Evolutionary conservation across 371 early-diverging fungal genomes (phyloP).

Genomic region (Apophysomyces elegans): DNA sequence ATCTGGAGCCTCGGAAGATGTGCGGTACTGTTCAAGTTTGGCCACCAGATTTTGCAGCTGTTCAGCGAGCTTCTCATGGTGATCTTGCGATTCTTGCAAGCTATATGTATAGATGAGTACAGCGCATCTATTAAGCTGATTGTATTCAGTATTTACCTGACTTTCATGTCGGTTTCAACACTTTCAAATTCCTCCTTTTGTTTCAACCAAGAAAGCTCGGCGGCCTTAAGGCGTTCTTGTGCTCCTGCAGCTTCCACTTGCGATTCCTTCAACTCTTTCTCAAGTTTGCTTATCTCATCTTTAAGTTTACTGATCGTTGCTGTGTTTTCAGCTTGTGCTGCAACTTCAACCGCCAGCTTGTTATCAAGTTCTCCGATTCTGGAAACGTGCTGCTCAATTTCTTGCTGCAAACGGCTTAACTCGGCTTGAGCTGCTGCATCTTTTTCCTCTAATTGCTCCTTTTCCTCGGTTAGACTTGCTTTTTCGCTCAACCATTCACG

Average conservation of each 20-base stretch:
- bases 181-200: constrained; percentile 24
- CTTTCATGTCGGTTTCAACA: constrained; percentile 21
- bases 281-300: constrained; percentile 14
- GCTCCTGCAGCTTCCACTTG: constrained; percentile 14
- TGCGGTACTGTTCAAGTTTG: constrained; percentile 10
- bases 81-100: constrained; percentile 20
- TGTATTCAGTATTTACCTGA: constrained; percentile 8
- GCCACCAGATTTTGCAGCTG: constrained; percentile 19
- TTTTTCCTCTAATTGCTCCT: constrained; percentile 10
- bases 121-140: background rate
- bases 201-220: constrained; percentile 17
- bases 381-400: constrained; percentile 15
- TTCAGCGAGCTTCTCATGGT: constrained; percentile 20
- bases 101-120: background rate
- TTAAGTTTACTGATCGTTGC: constrained; percentile 16
- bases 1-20: constrained; percentile 1
- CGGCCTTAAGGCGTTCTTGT: constrained; percentile 19
- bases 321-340: constrained; percentile 14
- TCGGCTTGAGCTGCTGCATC: constrained; percentile 5
- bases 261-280: constrained; percentile 13
- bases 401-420: constrained; percentile 12
- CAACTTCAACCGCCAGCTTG: constrained; percentile 17
- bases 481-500: constrained; percentile 9
- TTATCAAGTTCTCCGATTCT: constrained; percentile 18
- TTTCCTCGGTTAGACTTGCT: constrained; percentile 7